phyloP scores from a whole-genome alignment of 2,329 filamentous ascomycete genomes.

The Fusarium subtropicale region DNA sequence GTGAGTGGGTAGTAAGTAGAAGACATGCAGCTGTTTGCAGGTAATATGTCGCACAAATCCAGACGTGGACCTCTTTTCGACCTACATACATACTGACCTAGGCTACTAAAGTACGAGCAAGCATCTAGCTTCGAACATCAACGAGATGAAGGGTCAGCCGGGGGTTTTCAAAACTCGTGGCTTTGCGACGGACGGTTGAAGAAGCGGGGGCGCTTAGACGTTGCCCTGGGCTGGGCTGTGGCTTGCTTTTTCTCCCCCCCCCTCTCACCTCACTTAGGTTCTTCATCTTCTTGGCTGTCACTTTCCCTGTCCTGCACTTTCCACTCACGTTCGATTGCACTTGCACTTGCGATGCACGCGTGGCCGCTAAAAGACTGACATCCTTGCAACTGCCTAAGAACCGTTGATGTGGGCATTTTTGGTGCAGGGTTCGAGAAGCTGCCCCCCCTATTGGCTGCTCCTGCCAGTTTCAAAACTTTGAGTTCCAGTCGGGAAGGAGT shows the following conservation, averaged over 20 bases:
- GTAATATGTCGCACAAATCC: slow-evolving; percentile 32
- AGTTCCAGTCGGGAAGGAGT: slow-evolving; percentile 43
- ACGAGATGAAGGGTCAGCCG: slow-evolving; percentile 41
- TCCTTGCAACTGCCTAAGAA: slow-evolving; percentile 33
- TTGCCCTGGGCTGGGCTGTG: slow-evolving; percentile 13
- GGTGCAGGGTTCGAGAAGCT: slow-evolving; percentile 23
- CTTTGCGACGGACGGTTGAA: slow-evolving; percentile 36
- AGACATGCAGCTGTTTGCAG: background rate
- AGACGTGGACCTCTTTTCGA: slow-evolving; percentile 21
- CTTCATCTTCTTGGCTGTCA: background rate
- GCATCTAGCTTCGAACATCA: slow-evolving; percentile 37
- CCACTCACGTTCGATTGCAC: slow-evolving; percentile 27
- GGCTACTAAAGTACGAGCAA: background rate
- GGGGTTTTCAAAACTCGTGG: slow-evolving; percentile 36
- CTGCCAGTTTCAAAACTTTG: slow-evolving; percentile 38
- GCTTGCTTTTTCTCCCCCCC: slow-evolving; percentile 14
- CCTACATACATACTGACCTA: background rate
- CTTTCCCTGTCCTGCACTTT: slow-evolving; percentile 13
- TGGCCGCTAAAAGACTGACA: slow-evolving; percentile 34
- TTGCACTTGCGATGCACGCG: slow-evolving; percentile 25
- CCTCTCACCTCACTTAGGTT: background rate
- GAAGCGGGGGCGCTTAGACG: slow-evolving; percentile 30
- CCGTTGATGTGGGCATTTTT: slow-evolving; percentile 29
- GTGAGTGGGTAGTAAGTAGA: background rate
- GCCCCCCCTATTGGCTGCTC: slow-evolving; percentile 24